Evolutionary conservation across 2,329 filamentous ascomycete genomes (phyloP).

Genomic region (Decorospora gaudefroyi): DNA sequence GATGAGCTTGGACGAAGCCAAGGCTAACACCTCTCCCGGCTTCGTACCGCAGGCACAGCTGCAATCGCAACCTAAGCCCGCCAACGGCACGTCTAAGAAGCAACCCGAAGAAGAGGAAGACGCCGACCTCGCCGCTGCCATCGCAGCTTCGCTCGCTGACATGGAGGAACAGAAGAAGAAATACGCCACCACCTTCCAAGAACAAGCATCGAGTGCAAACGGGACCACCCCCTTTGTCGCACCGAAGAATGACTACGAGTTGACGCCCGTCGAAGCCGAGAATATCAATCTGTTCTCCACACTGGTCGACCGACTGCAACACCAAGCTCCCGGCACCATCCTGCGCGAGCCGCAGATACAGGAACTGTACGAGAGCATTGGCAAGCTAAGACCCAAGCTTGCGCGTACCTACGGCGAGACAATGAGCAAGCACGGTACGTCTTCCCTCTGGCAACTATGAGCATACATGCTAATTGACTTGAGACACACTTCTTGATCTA

Average conservation of each 20-base stretch:
- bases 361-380: constrained; percentile 96
- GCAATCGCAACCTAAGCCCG: constrained; percentile 46
- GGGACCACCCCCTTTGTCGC: constrained; percentile 55
- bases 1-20: constrained; percentile 95
- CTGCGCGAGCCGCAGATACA: constrained; percentile 97
- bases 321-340: constrained; percentile 93
- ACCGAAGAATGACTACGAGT: constrained; percentile 90
- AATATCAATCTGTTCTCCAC: constrained; percentile 97
- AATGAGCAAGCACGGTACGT: constrained; percentile 96
- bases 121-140: constrained; percentile 89
- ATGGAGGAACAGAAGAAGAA: constrained; percentile 98
- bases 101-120: constrained; percentile 77
- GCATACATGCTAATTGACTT: constrained; percentile 40
- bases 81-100: constrained; percentile 45
- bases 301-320: constrained; percentile 89
- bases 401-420: constrained; percentile 96
- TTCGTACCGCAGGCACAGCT: constrained; percentile 69
- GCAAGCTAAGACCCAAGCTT: constrained; percentile 87
- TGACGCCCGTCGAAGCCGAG: constrained; percentile 90
- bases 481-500: constrained; percentile 89
- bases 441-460: background rate
- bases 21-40: constrained; percentile 69
- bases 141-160: constrained; percentile 90
- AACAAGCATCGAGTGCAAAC: constrained; percentile 66
- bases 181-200: constrained; percentile 81